Evolutionary conservation across 1,284 basidiomycete genomes (phyloP), one percentile per base, ranked within the genome.

Genomic region (Sanghuangporus weigelae): DNA sequence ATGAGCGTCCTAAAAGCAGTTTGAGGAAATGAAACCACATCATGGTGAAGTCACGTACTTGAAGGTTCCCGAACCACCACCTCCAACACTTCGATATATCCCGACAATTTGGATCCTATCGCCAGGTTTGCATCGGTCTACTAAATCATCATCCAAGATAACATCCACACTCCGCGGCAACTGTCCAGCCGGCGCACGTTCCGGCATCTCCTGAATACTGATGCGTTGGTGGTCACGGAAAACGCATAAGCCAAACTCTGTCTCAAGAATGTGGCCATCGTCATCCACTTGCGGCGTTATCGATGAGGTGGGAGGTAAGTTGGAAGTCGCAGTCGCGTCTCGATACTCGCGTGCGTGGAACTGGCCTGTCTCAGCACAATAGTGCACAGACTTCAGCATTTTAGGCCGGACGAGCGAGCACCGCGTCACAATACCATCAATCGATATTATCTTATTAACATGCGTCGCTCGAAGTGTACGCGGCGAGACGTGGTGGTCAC

Each of bases 201-300:
- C 97, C 0, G 97, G 97, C 96, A 99, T 99, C 74, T 99, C 97
- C 76, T 99, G 97, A 67, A 99, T 98, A 72, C 90, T 95, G 72
- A 99, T 94, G 68, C 94, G 88, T 77, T 99, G 97, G 77, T 98
- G 93, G 77, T 99, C 97, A 63, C 93, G 84, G 81, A 97, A 99
- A 5, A 90, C 86, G 71, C 92, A 95, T 67, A 91, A 81, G 11
- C 97, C 97, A 73, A 89, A 99, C 78, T 99, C 97, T 72, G 92
- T 98, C 71, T 95, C 85, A 55, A 99, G 80, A 6, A 87, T 79
- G 72, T 90, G 87, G 2, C 94, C 95, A 62, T 95, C 90, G 55
- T 95, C 94, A 73, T 99, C 96, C 53, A 89, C 89, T 73, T 95
- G 91, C 0, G 97, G 97, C 38, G 91, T 90, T 42, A 96, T 85